Conservation (phyloP, 768 basidiomycete genomes). For the Lactarius trivialis region DNA sequence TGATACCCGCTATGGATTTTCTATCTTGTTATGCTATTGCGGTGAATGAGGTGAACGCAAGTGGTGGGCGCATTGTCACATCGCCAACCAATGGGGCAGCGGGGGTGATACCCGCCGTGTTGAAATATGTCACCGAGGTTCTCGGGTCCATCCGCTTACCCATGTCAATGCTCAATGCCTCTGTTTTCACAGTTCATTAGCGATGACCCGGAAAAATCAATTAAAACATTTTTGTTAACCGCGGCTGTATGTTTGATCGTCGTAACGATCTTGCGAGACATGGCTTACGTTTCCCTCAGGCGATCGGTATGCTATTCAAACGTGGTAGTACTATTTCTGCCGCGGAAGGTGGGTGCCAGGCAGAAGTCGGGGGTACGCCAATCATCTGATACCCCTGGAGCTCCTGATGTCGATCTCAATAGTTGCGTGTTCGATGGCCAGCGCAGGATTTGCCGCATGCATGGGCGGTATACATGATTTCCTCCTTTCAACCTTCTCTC, state of each 20-base stretch:
- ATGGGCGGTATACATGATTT: slow-evolving; percentile 66
- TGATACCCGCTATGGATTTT: slow-evolving; percentile 91
- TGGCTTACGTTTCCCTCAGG: slow-evolving; percentile 36
- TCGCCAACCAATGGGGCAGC: slow-evolving; percentile 92
- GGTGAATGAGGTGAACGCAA: slow-evolving; percentile 92
- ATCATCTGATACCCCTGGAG: not conserved
- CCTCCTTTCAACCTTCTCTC: slow-evolving; percentile 2
- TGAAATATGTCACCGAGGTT: slow-evolving; percentile 86
- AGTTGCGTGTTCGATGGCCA: slow-evolving; percentile 96
- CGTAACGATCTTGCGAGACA: slow-evolving; percentile 5
- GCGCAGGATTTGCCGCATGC: slow-evolving; percentile 88
- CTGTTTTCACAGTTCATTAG: slow-evolving; percentile 59
- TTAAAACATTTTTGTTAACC: slow-evolving; percentile 85
- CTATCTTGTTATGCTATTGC: slow-evolving; percentile 91
- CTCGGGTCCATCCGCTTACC: not conserved
- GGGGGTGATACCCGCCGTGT: slow-evolving; percentile 86
- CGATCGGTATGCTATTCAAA: slow-evolving; percentile 94
- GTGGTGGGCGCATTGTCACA: slow-evolving; percentile 90
- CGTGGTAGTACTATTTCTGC: slow-evolving; percentile 95
- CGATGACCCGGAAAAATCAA: slow-evolving; percentile 82
- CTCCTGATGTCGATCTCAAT: not conserved
- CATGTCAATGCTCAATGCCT: not conserved
- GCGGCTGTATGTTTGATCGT: slow-evolving; percentile 61
- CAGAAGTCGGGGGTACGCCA: slow-evolving; percentile 79
- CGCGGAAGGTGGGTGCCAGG: slow-evolving; percentile 92